Evolutionary conservation across 768 basidiomycete species (phyloP), one percentile per base, ranked within the genome.

Genomic region (Scleroderma bovista): DNA sequence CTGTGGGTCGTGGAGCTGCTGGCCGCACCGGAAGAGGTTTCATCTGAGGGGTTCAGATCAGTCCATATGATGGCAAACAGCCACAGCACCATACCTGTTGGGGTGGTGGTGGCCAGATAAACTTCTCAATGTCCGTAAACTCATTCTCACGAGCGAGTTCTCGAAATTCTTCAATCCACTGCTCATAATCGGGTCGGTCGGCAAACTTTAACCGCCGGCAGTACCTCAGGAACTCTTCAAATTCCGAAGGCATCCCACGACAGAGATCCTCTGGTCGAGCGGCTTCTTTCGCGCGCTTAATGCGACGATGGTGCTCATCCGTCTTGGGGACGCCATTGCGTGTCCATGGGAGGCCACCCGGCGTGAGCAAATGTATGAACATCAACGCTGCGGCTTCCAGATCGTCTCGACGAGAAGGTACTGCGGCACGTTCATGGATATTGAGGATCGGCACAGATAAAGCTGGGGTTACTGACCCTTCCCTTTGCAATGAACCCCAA

Each of bases 331-430:
- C 77, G n/a, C 87, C 87, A 52, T 85, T 84, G 20, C 87, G 77
- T 36, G 86, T 89, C 87, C 87, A 90, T 16, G 78, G 68, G 20
- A 90, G 76, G 9, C 87, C 87, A 15, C 80, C 77, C 2, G 87
- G 86, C 6, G 83, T 90, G 39, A 90, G 72, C 22, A 90, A 73
- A 60, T 90, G 87, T 48, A 90, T 86, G 47, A 90, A 72, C 86
- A 90, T 86, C 41, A 90, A 71, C 3, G 84, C 84, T 17, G 78
- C 72, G 0, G 87, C 86, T 65, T 90, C 87, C 42, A 90, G 73
- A 60, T 90, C 87, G 60, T 90, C 87, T 50, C 87, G 75, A 42
- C 87, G 78, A 50, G 86, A 85, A 17, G 87, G 86, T 37, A 88
- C 87, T 89, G 57, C 46, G 51, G 46, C 23, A 52, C 49, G 24